Base-by-base conservation (phyloP, 225 moss, liverwort and hornwort species). In the Pseudoscleropodium purum region DNA sequence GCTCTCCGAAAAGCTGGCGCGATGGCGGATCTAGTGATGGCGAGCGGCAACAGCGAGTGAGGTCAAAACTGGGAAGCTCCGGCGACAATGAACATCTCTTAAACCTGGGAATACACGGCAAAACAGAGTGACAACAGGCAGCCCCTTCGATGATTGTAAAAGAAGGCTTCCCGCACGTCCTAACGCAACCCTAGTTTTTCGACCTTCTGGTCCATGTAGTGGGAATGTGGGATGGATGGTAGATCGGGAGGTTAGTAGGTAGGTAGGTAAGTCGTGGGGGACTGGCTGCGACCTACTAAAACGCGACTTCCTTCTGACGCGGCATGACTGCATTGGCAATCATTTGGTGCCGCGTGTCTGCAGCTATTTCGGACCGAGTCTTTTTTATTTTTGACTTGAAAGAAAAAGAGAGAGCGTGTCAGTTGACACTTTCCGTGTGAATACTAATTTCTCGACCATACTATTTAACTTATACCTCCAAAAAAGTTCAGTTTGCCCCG, bases 371-470 rank as follows among this genome's bases (percentile, higher is more conserved):
- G 88, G 88, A 88, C 83, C 39, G 5, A 43, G 88, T 66, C 83
- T 29, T 81, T 14, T 7, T 27, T 27, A 26, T 43, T 87, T n/a
- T 80, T 10, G 57, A 33, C 24, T 27, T 39, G 9, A 17, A 45
- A 61, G 24, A 8, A 27, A 34, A 79, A 56, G 45, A n/a, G n/a
- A n/a, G 59, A 45, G 26, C 80, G n/a, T 79, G 87, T 87, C 66
- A 79, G 87, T 78, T 67, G 68, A 57, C 67, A 59, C 77, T 79
- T 78, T 34, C 79, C 39, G 9, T 43, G 41, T 36, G 9, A 6
- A n/a, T n/a, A 7, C 39, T 6, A 52, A n/a, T 9, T 59, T 37
- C 27, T 12, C 1, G 4, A 7, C 16, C 37, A 19, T 0, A 5
- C 0, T 61, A 61, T 5, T 77, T 60, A 4, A 60, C 25, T 60